Evolutionary conservation across 345 rosid species (phyloP), one percentile per base, ranked within the genome.

Genomic region (Populus deltoides): DNA sequence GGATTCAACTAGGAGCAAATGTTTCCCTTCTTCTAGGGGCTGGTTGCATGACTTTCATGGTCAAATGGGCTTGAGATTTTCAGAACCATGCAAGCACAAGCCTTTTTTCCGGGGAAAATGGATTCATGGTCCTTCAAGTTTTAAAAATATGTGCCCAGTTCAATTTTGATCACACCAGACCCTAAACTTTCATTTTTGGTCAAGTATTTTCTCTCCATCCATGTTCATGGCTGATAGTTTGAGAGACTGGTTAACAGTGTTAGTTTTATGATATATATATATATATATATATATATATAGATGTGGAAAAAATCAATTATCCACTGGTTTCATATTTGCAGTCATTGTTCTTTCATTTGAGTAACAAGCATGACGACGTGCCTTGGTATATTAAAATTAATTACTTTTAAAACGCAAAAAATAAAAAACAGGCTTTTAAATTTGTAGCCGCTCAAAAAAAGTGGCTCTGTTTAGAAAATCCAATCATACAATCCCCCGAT

Each of bases 21-120:
- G 43, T 86, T 49, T 88, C 90, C 5, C 93, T 91, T 57, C 80
- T 91, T 73, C 78, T 90, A 0, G 94, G 96, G 0, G 82, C 92
- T 62, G 91, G 77, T 71, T 90, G 90, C 36, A 90, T 91, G 96
- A 84, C 96, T 70, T 72, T 87, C 4, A 74, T 90, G 45, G 97
- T 92, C 79, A 90, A 82, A 72, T 90, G 96, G 97, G 91, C 92
- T 31, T 92, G 75, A 85, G 8, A 47, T 53, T 41, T 5, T 74
- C 57, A 9, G 12, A 53, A 20, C 31, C 12, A 10, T 24, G 1
- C 0, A 9, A 24, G 27, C 63, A 59, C 63, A 10, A n/a, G 63
- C 63, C 63, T 24, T 24, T 24, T 24, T 9, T 10, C 47, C 47
- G 3, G 47, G 47, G 47, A 11, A 41, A 41, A 41, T 41, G 47